These are phyloP conservation scores for Populus deltoides DNA, from an alignment of 345 rosid genomes.

Conservation along the genomic window DNA sequence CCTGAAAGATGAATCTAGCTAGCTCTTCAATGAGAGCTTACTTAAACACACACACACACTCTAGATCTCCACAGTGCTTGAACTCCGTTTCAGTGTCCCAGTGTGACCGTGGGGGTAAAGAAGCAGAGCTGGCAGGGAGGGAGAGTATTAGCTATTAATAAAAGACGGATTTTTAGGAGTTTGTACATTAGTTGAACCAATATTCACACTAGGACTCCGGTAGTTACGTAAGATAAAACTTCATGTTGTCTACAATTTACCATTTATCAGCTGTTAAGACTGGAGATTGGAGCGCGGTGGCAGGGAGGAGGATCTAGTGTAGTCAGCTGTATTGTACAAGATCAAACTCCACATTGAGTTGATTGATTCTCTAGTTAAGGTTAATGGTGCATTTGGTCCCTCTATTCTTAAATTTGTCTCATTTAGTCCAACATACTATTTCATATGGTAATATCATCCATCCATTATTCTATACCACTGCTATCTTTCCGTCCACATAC, in stretches of 20 bases:
- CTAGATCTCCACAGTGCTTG: slow-evolving; percentile 14
- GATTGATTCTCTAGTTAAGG: not conserved
- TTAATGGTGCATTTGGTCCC: not conserved
- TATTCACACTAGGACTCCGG: not conserved
- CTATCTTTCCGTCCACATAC: too few relatives aligned
- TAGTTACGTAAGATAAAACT: not conserved
- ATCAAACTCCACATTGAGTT: not conserved
- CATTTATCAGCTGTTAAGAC: not conserved
- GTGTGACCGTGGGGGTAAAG: not conserved
- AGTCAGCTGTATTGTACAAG: not conserved
- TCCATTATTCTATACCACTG: too few relatives aligned
- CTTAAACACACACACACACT: not conserved
- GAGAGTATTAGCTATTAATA: not conserved
- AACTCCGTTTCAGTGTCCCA: not conserved
- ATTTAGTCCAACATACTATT: not conserved
- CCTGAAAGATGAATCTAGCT: slow-evolving; percentile 12
- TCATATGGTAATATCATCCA: too few relatives aligned
- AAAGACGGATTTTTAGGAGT: not conserved
- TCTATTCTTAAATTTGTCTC: not conserved
- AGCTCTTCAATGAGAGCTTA: not conserved
- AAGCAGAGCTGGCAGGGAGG: not conserved
- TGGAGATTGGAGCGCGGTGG: not conserved
- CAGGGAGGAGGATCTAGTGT: not conserved
- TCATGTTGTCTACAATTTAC: not conserved
- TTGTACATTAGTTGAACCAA: not conserved